These are phyloP conservation scores for Nannochloropsis salina DNA, from an alignment of 108 stramenopile genomes.

Conservation along the genomic window DNA sequence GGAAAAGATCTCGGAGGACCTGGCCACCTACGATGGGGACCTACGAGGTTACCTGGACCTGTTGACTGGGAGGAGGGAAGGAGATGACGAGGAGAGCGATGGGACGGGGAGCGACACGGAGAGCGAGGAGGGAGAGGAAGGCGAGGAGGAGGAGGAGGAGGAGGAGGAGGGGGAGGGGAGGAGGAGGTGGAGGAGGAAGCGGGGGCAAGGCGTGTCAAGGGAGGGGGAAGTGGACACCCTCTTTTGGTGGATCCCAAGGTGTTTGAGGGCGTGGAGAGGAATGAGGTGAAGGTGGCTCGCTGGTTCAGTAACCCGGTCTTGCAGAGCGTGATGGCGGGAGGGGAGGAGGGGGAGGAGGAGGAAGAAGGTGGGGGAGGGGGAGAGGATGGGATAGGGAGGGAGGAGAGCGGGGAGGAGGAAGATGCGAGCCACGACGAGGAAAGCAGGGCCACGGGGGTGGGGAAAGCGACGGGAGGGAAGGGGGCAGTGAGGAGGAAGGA, in stretches of 20 bases:
- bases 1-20: constrained; percentile 72
- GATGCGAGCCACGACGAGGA: neutral
- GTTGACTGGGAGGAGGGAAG: constrained; percentile 43
- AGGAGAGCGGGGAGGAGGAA: constrained; percentile 28
- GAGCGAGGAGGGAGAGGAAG: constrained; percentile 20
- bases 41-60: constrained; percentile 40
- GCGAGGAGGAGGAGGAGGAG: constrained; percentile 32
- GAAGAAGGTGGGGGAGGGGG: constrained; percentile 46
- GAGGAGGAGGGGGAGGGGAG: constrained; percentile 42
- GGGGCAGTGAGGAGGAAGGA: neutral
- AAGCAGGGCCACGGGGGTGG: neutral
- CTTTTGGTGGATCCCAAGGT: constrained; percentile 38
- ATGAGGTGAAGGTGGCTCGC: constrained; percentile 48
- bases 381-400: constrained; percentile 21
- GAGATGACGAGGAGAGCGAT: constrained; percentile 40
- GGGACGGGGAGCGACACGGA: constrained; percentile 45
- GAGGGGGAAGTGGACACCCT: constrained; percentile 28
- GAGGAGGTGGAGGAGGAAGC: constrained; percentile 30
- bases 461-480: neutral
- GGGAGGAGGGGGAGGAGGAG: constrained; percentile 53
- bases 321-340: constrained; percentile 67
- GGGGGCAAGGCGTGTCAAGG: no score
- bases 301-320: constrained; percentile 92
- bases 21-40: constrained; percentile 59
- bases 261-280: constrained; percentile 40